Evolutionary conservation across 345 rosid genomes (phyloP).

Genomic region (Eucalyptus guilfoylei): DNA sequence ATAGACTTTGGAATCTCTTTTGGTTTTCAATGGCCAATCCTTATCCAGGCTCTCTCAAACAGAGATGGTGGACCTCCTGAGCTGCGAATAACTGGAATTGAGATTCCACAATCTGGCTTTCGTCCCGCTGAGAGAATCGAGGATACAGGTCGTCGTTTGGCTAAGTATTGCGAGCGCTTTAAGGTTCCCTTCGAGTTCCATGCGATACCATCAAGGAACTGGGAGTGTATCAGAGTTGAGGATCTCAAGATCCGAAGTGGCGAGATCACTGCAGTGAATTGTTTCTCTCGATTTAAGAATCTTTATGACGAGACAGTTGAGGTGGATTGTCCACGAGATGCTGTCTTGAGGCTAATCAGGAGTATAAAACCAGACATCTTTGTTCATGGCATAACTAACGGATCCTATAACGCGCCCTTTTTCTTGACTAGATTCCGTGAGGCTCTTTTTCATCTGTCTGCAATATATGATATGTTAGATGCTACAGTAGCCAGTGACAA

Average conservation of each 20-base stretch:
- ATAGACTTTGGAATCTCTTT: conserved; percentile 80
- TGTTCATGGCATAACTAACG: conserved; percentile 36
- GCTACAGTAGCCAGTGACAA: conserved; percentile 33
- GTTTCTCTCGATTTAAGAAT: conserved; percentile 29
- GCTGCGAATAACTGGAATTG: conserved; percentile 82
- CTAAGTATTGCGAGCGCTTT: conserved; percentile 67
- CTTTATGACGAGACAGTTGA: conserved; percentile 64
- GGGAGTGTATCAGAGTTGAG: conserved; percentile 62
- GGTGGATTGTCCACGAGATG: conserved; percentile 51
- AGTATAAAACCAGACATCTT: conserved; percentile 57
- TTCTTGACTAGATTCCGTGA: conserved; percentile 77
- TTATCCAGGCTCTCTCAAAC: conserved; percentile 46
- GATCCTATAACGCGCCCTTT: conserved; percentile 74
- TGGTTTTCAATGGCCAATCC: conserved; percentile 92
- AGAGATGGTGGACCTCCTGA: conserved; percentile 43
- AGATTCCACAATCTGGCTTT: conserved; percentile 69
- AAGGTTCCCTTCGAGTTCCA: conserved; percentile 72
- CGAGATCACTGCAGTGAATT: conserved; percentile 66
- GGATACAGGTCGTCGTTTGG: conserved; percentile 69
- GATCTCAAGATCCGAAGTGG: conserved; percentile 49
- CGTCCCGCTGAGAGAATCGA: conserved; percentile 60
- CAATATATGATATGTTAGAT: conserved; percentile 61
- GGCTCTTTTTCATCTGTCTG: conserved; percentile 69
- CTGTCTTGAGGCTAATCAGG: conserved; percentile 43
- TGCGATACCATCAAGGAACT: conserved; percentile 43